Evolutionary conservation across 2,329 filamentous ascomycete genomes (phyloP).

Genomic region (Hymenoscyphus fructigenus): DNA sequence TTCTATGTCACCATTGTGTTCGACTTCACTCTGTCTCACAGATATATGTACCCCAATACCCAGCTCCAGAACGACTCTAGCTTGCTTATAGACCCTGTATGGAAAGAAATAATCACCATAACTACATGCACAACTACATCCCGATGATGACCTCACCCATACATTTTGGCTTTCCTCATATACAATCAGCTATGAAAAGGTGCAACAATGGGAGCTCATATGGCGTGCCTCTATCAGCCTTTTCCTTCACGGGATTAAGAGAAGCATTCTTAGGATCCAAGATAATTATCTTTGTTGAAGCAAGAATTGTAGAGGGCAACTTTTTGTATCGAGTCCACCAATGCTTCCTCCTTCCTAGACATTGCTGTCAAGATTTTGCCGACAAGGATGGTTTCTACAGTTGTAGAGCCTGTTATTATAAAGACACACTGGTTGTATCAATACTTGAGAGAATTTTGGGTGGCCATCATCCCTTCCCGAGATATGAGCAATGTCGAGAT

Average conservation of each 20-base stretch:
- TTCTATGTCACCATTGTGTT: neutral
- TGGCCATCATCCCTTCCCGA: neutral
- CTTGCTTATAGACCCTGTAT: neutral
- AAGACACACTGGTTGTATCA: neutral
- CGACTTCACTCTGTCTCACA: neutral
- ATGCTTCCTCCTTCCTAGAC: neutral
- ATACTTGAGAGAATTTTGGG: neutral
- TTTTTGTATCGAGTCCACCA: neutral
- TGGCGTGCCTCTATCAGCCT: neutral
- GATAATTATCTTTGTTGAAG: neutral
- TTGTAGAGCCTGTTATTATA: neutral
- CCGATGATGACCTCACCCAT: neutral
- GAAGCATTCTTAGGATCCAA: neutral
- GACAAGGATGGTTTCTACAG: neutral
- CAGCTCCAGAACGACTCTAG: neutral
- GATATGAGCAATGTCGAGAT: neutral
- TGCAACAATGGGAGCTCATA: neutral
- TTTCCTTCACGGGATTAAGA: neutral
- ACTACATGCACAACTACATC: neutral
- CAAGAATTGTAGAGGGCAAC: neutral
- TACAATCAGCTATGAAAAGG: neutral
- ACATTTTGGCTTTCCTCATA: neutral
- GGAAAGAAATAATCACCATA: neutral
- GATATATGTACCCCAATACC: neutral
- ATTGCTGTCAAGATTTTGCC: neutral